These are phyloP conservation scores for Lunularia cruciata DNA, from an alignment of 225 moss, liverwort and hornwort species.

Conservation along the genomic window DNA sequence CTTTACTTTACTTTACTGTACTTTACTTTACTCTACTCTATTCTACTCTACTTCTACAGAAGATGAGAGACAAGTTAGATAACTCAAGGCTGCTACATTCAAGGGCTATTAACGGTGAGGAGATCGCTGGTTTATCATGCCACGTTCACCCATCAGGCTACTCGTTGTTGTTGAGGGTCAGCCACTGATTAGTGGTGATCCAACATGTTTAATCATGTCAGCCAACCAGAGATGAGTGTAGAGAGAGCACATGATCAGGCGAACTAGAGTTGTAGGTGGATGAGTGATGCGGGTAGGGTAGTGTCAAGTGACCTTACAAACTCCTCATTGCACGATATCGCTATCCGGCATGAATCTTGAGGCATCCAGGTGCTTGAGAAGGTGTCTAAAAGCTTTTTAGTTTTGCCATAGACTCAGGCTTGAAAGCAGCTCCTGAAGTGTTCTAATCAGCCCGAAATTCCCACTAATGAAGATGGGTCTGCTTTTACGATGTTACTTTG, in stretches of 20 bases:
- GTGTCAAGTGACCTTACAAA: neutral
- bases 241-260: slow-evolving; percentile 3
- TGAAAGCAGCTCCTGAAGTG: neutral
- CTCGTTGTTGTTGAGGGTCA: neutral
- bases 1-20: too few species aligned
- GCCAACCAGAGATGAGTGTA: neutral
- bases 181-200: neutral
- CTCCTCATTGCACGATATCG: slow-evolving; percentile 5
- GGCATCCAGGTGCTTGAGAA: neutral
- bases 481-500: too few species aligned
- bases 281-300: too few species aligned
- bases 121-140: slow-evolving; percentile 8
- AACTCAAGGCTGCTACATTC: neutral
- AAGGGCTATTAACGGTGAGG: neutral
- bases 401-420: neutral
- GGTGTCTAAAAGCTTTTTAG: neutral
- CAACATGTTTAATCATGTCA: slow-evolving; percentile 14
- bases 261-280: slow-evolving; percentile 1
- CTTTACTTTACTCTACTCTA: too few species aligned
- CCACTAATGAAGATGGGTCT: too few species aligned
- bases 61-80: neutral
- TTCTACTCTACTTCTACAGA: too few species aligned
- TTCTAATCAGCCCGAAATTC: too few species aligned
- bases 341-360: slow-evolving; percentile 7
- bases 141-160: slow-evolving; percentile 3